phyloP scores from a whole-genome alignment of 2,329 filamentous ascomycete species.

The Fusarium musae region DNA sequence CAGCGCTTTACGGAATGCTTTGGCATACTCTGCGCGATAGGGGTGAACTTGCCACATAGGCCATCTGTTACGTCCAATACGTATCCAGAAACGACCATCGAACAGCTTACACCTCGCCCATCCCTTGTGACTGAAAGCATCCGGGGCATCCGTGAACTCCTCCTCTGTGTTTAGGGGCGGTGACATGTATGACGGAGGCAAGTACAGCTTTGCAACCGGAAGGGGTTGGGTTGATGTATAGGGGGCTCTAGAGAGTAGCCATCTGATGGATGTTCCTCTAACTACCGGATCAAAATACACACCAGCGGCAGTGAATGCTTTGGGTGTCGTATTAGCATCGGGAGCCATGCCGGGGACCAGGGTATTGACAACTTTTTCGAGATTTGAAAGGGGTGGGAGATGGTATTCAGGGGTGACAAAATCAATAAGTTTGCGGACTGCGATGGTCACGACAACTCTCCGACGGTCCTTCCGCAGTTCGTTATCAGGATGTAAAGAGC shows the following conservation, averaged over 20 bases:
- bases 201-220: slow-evolving; percentile 42
- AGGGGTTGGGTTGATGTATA: slow-evolving; percentile 54
- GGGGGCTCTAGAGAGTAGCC: slow-evolving; percentile 60
- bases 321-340: slow-evolving; percentile 40
- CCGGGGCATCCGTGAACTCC: slow-evolving; percentile 6
- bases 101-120: slow-evolving; percentile 56
- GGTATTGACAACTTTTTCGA: slow-evolving; percentile 58
- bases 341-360: slow-evolving; percentile 60
- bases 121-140: slow-evolving; percentile 44
- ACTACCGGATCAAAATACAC: slow-evolving; percentile 53
- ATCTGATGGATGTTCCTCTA: slow-evolving; percentile 43
- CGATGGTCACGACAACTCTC: slow-evolving; percentile 57
- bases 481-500: slow-evolving; percentile 39
- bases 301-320: slow-evolving; percentile 55
- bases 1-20: slow-evolving; percentile 61
- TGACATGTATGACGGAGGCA: slow-evolving; percentile 32
- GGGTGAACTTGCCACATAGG: slow-evolving; percentile 58
- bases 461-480: slow-evolving; percentile 49
- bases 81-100: slow-evolving; percentile 73
- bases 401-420: slow-evolving; percentile 63
- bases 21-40: slow-evolving; percentile 56
- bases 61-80: slow-evolving; percentile 56
- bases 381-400: slow-evolving; percentile 54
- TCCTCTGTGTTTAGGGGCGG: slow-evolving; percentile 12
- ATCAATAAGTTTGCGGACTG: slow-evolving; percentile 60